Base-by-base conservation (phyloP, 495 filamentous ascomycete genomes). In the Beverwykella pulmonaria region DNA sequence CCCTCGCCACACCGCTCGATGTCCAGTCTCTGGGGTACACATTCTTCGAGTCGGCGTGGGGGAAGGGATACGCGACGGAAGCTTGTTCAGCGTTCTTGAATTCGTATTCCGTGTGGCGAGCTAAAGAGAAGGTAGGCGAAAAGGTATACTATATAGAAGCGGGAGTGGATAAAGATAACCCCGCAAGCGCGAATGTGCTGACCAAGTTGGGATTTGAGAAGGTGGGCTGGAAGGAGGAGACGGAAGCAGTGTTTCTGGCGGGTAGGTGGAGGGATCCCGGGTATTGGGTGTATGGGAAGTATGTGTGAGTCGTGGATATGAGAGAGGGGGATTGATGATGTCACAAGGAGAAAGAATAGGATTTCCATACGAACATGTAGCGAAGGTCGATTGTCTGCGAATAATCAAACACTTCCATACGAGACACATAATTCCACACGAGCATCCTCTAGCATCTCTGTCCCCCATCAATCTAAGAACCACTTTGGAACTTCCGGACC, bases 401-500 rank as follows among this genome's bases (percentile, higher is more conserved):
- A n/a, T n/a, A n/a, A n/a, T n/a, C n/a, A n/a, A n/a, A n/a, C n/a
- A n/a, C n/a, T n/a, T n/a, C n/a, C n/a, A n/a, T n/a, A n/a, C n/a
- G n/a, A n/a, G n/a, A n/a, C n/a, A n/a, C n/a, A n/a, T n/a, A n/a
- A n/a, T n/a, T n/a, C n/a, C n/a, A n/a, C n/a, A n/a, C n/a, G n/a
- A n/a, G n/a, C n/a, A n/a, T n/a, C n/a, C n/a, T n/a, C n/a, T n/a
- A n/a, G n/a, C n/a, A n/a, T 53, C 9, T 20, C 9, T 23, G 14
- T 3, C 19, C 7, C 10, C 10, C 7, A 25, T 53, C 44, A 71
- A 50, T 71, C 68, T 29, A 71, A 60, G 53, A 71, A 71, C 63
- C 63, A 67, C 57, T 67, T 63, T 19, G 68, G 68, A 25, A 71
- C 68, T 25, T 67, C 64, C 0, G 68, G 68, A 1, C 68, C 68